These are phyloP conservation scores for Skeletonema marinoi DNA, from an alignment of 108 stramenopile species.

Conservation along the genomic window DNA sequence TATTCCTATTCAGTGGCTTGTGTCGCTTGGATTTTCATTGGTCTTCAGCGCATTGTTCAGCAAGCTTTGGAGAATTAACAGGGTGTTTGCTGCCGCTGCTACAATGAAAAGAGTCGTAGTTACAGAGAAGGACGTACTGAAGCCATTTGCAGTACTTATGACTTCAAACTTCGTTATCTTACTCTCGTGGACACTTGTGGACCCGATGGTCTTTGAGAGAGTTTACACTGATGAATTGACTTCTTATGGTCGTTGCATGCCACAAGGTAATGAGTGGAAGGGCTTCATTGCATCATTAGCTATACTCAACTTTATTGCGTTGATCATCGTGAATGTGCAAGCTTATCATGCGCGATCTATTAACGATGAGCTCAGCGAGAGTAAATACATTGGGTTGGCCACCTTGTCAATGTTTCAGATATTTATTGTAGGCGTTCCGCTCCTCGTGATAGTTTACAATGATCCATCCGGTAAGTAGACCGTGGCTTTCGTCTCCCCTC, in stretches of 20 bases:
- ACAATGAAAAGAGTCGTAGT: background rate
- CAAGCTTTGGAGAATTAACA: slow-evolving; percentile 62
- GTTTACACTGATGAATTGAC: background rate
- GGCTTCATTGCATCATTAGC: slow-evolving; percentile 23
- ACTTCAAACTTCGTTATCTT: background rate
- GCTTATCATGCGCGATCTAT: slow-evolving; percentile 54
- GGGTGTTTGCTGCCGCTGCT: background rate
- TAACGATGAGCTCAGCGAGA: slow-evolving; percentile 48
- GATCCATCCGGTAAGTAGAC: slow-evolving; percentile 8
- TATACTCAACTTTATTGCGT: slow-evolving; percentile 20
- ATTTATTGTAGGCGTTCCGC: slow-evolving; percentile 45
- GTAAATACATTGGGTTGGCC: slow-evolving; percentile 39
- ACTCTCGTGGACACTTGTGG: background rate
- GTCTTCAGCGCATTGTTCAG: slow-evolving; percentile 53
- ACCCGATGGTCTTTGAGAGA: slow-evolving; percentile 2
- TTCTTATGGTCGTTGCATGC: background rate
- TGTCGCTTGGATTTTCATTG: slow-evolving; percentile 49
- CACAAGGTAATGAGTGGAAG: background rate
- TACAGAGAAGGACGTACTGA: background rate
- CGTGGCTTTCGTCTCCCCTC: background rate
- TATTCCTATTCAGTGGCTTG: slow-evolving; percentile 23
- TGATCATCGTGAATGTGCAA: slow-evolving; percentile 37
- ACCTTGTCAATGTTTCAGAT: slow-evolving; percentile 46
- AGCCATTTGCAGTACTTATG: background rate
- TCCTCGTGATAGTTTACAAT: slow-evolving; percentile 43